These are phyloP conservation scores for Candolleomyces aberdarensis DNA, from an alignment of 768 basidiomycete genomes.

Conservation along the genomic window DNA sequence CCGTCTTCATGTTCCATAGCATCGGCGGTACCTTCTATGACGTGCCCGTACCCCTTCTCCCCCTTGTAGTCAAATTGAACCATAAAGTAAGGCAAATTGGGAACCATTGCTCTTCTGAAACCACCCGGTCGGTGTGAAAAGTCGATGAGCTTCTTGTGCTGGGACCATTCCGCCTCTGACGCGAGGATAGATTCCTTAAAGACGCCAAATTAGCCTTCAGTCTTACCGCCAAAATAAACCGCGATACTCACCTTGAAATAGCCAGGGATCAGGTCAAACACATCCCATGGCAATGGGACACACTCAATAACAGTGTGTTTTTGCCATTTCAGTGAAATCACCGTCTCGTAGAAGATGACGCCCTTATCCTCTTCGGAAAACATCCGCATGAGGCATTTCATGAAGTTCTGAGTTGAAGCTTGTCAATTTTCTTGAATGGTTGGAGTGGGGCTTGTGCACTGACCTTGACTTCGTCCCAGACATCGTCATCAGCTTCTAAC, in stretches of 20 bases:
- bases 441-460: conserved; percentile 20
- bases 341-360: conserved; percentile 93
- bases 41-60: conserved; percentile 96
- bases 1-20: conserved; percentile 61
- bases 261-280: conserved; percentile 83
- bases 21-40: conserved; percentile 88
- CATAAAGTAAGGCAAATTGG: conserved; percentile 98
- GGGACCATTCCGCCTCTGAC: conserved; percentile 96
- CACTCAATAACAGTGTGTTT: conserved; percentile 93
- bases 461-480: conserved; percentile 96
- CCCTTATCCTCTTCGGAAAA: conserved; percentile 91
- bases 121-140: conserved; percentile 89
- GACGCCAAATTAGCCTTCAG: not conserved
- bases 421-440: not conserved
- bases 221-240: not conserved
- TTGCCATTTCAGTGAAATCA: conserved; percentile 81
- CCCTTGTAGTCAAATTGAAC: conserved; percentile 98
- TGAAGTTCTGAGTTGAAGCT: conserved; percentile 49
- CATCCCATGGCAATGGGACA: conserved; percentile 86
- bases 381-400: conserved; percentile 97
- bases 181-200: conserved; percentile 85
- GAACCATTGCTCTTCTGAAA: conserved; percentile 92
- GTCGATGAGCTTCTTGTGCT: conserved; percentile 96
- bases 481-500: conserved; percentile 94
- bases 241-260: conserved; percentile 74